Percentiles rank a stretch among this genome's conserved stretches.
These are phyloP conservation scores for Lophium mytilinum DNA, from an alignment of 495 filamentous ascomycete species.

Conservation along the genomic window DNA sequence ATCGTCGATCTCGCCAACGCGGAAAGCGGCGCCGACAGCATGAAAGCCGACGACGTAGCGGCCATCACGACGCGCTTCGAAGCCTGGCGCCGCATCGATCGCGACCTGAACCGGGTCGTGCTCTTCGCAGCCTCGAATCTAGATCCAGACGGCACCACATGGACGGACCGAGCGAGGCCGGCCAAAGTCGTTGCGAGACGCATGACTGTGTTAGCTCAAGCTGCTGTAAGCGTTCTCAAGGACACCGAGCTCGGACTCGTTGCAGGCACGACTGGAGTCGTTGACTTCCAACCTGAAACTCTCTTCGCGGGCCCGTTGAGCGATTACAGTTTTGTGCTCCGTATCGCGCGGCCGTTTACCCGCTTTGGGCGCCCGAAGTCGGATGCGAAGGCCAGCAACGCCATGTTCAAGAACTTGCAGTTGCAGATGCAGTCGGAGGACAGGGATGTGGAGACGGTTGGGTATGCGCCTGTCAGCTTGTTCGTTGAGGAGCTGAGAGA, in stretches of 20 bases:
- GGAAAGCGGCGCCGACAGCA: constrained; percentile 10
- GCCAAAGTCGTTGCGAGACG: constrained; percentile 76
- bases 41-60: constrained; percentile 48
- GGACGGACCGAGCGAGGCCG: constrained; percentile 62
- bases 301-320: constrained; percentile 61
- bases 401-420: constrained; percentile 66
- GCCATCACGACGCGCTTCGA: constrained; percentile 62
- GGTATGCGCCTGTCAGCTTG: constrained; percentile 39
- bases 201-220: constrained; percentile 71
- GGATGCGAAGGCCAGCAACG: constrained; percentile 24
- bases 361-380: constrained; percentile 19
- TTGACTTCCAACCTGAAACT: constrained; percentile 42
- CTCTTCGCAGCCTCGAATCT: constrained; percentile 77
- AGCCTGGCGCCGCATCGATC: constrained; percentile 78
- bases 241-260: constrained; percentile 38
- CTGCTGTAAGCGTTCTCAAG: constrained; percentile 54
- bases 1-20: constrained; percentile 57
- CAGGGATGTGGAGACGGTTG: constrained; percentile 35
- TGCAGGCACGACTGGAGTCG: constrained; percentile 14
- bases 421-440: constrained; percentile 33
- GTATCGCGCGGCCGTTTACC: constrained; percentile 49
- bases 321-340: constrained; percentile 81
- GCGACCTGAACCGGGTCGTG: constrained; percentile 71
- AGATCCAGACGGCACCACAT: constrained; percentile 68
- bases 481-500: constrained; percentile 54